phyloP scores from a whole-genome alignment of 306 rosid genomes.

The Prunus mira region DNA sequence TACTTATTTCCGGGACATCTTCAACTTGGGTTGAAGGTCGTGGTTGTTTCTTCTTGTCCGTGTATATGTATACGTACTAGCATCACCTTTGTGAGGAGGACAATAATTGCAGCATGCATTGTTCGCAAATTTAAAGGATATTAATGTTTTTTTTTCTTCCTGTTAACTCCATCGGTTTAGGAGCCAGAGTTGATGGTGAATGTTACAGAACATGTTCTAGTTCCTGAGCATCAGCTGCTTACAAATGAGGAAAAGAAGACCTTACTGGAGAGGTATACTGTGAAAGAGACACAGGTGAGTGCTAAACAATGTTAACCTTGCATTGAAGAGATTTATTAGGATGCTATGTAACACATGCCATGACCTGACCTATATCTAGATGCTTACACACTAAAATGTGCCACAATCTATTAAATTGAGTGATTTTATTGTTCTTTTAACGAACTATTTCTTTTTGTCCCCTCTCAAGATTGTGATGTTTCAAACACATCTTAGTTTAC shows the following conservation, averaged over 20 bases:
- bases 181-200: constrained; percentile 73
- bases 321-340: not conserved
- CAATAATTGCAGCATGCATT: not conserved
- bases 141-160: not conserved
- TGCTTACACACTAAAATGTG: too few relatives aligned
- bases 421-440: not conserved
- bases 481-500: not conserved
- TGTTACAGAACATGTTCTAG: constrained; percentile 62
- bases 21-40: not conserved
- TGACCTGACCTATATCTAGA: not conserved
- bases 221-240: constrained; percentile 75
- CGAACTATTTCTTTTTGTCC: not conserved
- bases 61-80: too few relatives aligned
- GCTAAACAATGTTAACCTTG: not conserved
- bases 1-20: not conserved
- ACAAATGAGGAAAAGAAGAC: constrained; percentile 66
- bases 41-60: not conserved
- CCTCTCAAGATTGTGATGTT: not conserved
- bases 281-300: constrained; percentile 80
- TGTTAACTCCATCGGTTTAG: constrained; percentile 31
- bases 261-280: constrained; percentile 74
- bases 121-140: not conserved
- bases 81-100: not conserved
- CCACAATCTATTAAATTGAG: too few relatives aligned
- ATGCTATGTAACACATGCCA: not conserved